A percentile compares a stretch with the other conserved stretches of the same genome.
phyloP scores from a whole-genome alignment of 257 asterid genomes.

The Salvia hispanica region DNA sequence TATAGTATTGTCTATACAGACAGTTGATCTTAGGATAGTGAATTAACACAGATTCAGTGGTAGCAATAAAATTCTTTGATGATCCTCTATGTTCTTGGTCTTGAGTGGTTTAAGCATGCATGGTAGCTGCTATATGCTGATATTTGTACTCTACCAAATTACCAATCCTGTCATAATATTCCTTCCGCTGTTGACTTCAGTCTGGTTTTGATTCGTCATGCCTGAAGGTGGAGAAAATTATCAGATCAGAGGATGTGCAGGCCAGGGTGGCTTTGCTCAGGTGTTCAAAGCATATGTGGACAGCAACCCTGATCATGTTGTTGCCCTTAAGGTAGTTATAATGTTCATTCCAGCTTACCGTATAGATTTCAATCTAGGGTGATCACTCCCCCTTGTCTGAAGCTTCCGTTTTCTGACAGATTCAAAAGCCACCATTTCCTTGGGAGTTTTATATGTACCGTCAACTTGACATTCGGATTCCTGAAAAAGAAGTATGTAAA shows the following conservation, averaged over 20 bases:
- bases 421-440: slow-evolving; percentile 99
- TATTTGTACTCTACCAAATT: no score
- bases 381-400: slow-evolving; percentile 25
- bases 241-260: slow-evolving; percentile 98
- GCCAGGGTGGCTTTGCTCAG: slow-evolving; percentile 97
- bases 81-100: no score
- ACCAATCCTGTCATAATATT: neutral
- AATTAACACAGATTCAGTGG: no score
- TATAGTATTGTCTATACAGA: no score
- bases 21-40: no score
- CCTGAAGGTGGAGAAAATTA: slow-evolving; percentile 76
- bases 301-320: slow-evolving; percentile 73
- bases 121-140: no score
- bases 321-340: slow-evolving; percentile 82
- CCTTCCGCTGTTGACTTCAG: slow-evolving; percentile 30
- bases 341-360: neutral
- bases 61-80: no score
- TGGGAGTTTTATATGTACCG: slow-evolving; percentile 99
- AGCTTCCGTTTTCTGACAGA: slow-evolving; percentile 45
- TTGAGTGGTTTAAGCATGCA: no score
- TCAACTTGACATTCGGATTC: slow-evolving; percentile 81
- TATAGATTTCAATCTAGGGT: slow-evolving; percentile 27
- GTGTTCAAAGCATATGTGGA: slow-evolving; percentile 81
- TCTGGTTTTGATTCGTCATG: slow-evolving; percentile 33
- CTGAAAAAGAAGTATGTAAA: slow-evolving; percentile 64